phyloP scores from a whole-genome alignment of 257 asterid species.

The Petunia secreta region DNA sequence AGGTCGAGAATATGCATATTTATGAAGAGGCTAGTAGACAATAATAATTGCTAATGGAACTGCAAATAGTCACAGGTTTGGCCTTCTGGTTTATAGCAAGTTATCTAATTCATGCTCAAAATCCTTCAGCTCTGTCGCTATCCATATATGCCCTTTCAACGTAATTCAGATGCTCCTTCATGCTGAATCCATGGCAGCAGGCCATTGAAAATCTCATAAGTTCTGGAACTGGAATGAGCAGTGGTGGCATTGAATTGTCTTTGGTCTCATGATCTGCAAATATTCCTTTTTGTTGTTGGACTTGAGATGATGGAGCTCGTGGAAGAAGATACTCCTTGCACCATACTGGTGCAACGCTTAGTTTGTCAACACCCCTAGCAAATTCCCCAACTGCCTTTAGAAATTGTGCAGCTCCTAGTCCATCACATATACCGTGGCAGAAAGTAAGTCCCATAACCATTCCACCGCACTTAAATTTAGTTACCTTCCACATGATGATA shows the following conservation, averaged over 20 bases:
- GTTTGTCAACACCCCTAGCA: constrained; percentile 47
- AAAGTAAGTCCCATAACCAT: constrained; percentile 55
- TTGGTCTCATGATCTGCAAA: constrained; percentile 17
- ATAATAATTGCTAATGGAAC: constrained; percentile 1
- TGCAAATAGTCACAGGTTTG: constrained; percentile 18
- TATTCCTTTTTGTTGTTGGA: background rate
- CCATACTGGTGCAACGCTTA: constrained; percentile 45
- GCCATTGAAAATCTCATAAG: background rate
- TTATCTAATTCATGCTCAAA: constrained; percentile 8
- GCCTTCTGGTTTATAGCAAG: background rate
- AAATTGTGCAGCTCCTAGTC: constrained; percentile 69
- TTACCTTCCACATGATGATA: constrained; percentile 31
- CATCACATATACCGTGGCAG: constrained; percentile 57
- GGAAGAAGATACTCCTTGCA: constrained; percentile 42
- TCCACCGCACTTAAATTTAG: constrained; percentile 50
- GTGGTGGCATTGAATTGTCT: constrained; percentile 18
- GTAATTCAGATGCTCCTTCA: background rate
- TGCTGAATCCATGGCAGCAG: background rate
- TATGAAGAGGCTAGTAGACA: background rate
- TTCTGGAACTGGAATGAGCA: constrained; percentile 33
- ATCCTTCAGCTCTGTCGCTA: background rate
- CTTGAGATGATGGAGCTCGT: background rate
- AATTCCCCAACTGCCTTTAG: constrained; percentile 57
- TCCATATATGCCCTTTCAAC: constrained; percentile 4
- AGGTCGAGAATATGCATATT: background rate